Base-by-base conservation (phyloP, 495 filamentous ascomycete genomes). In the Saxophila tyrrhenica region DNA sequence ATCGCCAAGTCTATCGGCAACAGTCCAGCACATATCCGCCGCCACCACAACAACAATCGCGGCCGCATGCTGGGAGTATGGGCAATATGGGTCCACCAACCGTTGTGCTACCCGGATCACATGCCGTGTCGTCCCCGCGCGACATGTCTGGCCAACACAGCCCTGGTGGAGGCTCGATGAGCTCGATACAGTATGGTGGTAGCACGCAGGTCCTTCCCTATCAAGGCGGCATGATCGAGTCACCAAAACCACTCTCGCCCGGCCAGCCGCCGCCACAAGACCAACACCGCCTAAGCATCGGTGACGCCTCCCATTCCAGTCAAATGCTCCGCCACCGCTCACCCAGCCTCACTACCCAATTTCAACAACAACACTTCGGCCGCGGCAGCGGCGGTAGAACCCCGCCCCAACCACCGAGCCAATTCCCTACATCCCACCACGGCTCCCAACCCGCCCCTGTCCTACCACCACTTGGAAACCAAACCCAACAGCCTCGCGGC, bases 221-320 rank as follows among this genome's bases (percentile, higher is more conserved):
- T 35, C 81, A 86, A 54, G 73, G 71, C 50, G 75, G 76, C 52
- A 85, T 94, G 76, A 89, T 84, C 2, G 89, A 95, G 64, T 91
- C 85, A 58, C 87, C 89, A 0, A 91, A 86, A 64, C 86, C 89
- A 2, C 72, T 95, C 29, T 94, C 88, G 32, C 89, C 89, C 2
- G 80, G 78, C 59, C 79, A 78, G 19, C 69, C 76, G 19, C 69
- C 76, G 38, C 76, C 80, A 39, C 67, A 75, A 41, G 78, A 81
- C 46, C 72, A 78, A 24, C 77, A 81, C 55, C 78, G 83, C 58
- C 69, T 78, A 7, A 73, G 76, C 25, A 78, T 81, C 8, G 50
- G 58, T 43, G 78, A 80, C 45, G 52, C 71, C 38, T 69, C 74
- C 55, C 59, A 66, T 52, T 63, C 77, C 11, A 41, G 50, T n/a